phyloP scores from a whole-genome alignment of 106 monocot species.

The Vanilla planifolia region DNA sequence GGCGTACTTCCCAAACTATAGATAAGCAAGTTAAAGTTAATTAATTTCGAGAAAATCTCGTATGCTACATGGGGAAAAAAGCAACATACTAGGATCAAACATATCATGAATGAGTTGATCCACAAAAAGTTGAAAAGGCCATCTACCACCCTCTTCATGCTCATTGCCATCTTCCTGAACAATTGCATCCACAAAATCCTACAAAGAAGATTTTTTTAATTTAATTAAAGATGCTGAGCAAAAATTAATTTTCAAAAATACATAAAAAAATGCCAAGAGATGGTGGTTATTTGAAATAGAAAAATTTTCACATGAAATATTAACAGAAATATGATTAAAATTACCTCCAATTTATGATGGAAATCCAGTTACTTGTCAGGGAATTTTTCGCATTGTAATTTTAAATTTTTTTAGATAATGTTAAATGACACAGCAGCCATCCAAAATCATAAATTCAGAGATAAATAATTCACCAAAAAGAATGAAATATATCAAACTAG shows the following conservation, averaged over 20 bases:
- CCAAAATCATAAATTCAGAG: no score
- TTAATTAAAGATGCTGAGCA: no score
- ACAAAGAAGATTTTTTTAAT: slow-evolving; percentile 12
- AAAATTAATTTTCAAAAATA: no score
- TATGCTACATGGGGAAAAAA: not conserved
- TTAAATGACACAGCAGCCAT: no score
- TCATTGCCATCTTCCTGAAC: slow-evolving; percentile 47
- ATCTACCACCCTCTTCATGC: slow-evolving; percentile 48
- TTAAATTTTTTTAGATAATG: no score
- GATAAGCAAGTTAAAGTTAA: not conserved
- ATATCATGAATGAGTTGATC: slow-evolving; percentile 98
- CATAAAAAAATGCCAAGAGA: no score
- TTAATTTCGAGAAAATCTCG: not conserved
- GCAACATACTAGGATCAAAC: slow-evolving; percentile 75
- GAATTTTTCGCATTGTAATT: no score
- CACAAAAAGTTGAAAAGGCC: slow-evolving; percentile 79
- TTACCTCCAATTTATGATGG: no score
- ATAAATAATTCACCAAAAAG: not conserved
- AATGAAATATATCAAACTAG: not conserved
- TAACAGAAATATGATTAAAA: no score
- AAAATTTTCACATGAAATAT: no score
- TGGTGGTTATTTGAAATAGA: no score
- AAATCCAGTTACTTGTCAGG: no score
- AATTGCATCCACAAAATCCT: slow-evolving; percentile 48
- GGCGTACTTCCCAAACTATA: slow-evolving; percentile 98